A percentile compares a stretch with the other conserved stretches of the same genome.
These are phyloP conservation scores for Teratosphaeria destructans DNA, from an alignment of 2,329 filamentous ascomycete species.

Conservation along the genomic window DNA sequence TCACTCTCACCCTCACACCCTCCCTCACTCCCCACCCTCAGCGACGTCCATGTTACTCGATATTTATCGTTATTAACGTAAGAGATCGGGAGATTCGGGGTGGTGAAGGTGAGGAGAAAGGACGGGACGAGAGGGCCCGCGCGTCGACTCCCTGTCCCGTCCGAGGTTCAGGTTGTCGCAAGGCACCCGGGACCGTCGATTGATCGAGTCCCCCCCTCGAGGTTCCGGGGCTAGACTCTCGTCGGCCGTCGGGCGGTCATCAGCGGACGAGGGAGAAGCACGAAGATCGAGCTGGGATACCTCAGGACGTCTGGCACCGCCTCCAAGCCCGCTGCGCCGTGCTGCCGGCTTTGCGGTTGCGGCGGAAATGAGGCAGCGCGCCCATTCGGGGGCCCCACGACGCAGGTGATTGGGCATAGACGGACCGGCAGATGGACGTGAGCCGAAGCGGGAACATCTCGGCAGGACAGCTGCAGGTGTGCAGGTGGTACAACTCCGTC, in stretches of 20 bases:
- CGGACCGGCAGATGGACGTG: neutral
- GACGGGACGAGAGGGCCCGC: neutral
- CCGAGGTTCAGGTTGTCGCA: neutral
- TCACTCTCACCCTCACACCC: neutral
- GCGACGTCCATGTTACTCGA: too few species aligned
- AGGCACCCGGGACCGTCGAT: too few species aligned
- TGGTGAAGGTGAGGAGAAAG: neutral
- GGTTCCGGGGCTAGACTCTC: neutral
- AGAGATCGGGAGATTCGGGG: too few species aligned
- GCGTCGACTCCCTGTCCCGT: neutral
- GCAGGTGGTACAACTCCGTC: neutral
- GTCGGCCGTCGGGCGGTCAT: neutral
- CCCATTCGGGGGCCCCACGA: neutral
- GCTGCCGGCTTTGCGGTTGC: neutral
- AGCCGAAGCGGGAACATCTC: neutral
- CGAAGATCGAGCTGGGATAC: too few species aligned
- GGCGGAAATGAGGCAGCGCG: neutral
- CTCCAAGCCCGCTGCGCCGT: neutral
- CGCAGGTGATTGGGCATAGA: neutral
- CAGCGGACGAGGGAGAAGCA: neutral
- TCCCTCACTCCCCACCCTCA: too few species aligned
- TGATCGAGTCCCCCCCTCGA: too few species aligned
- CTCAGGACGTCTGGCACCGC: too few species aligned
- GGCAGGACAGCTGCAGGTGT: neutral
- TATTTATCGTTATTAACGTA: too few species aligned